These are phyloP conservation scores for Neolentinus lepideus DNA, from an alignment of 1,284 basidiomycete species.

Conservation along the genomic window DNA sequence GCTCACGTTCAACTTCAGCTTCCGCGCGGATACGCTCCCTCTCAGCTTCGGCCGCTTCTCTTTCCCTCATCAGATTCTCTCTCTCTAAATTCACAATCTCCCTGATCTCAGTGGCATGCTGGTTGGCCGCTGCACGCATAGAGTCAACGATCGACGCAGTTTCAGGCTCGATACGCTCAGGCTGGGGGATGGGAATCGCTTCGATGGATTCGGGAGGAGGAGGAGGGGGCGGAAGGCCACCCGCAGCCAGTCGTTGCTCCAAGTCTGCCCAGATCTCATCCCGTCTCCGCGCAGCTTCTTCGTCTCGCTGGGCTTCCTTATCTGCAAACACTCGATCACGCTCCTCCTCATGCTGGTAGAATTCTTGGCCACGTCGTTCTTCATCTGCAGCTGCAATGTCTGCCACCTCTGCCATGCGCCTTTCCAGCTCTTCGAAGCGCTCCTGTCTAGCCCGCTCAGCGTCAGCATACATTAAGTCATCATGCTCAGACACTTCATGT, in stretches of 20 bases:
- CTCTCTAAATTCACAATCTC: conserved; percentile 52
- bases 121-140: conserved; percentile 41
- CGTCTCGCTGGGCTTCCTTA: conserved; percentile 47
- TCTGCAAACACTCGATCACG: conserved; percentile 55
- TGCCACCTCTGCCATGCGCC: conserved; percentile 36
- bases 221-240: background rate
- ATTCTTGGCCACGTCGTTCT: conserved; percentile 51
- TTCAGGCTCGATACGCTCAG: conserved; percentile 6
- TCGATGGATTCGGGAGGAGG: background rate
- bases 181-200: background rate
- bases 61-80: conserved; percentile 47
- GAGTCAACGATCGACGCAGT: conserved; percentile 27
- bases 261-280: conserved; percentile 44
- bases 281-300: conserved; percentile 41
- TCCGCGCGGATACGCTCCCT: conserved; percentile 41
- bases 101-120: conserved; percentile 48
- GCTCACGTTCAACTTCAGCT: conserved; percentile 37
- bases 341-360: conserved; percentile 56
- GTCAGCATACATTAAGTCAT: conserved; percentile 34
- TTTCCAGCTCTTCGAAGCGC: conserved; percentile 47
- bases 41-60: conserved; percentile 44
- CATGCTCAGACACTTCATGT: conserved; percentile 20
- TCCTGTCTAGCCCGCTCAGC: conserved; percentile 45
- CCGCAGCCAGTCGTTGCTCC: conserved; percentile 26
- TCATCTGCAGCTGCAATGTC: conserved; percentile 49